Conservation (phyloP, 768 basidiomycete species). For the Amanita rubescens region DNA sequence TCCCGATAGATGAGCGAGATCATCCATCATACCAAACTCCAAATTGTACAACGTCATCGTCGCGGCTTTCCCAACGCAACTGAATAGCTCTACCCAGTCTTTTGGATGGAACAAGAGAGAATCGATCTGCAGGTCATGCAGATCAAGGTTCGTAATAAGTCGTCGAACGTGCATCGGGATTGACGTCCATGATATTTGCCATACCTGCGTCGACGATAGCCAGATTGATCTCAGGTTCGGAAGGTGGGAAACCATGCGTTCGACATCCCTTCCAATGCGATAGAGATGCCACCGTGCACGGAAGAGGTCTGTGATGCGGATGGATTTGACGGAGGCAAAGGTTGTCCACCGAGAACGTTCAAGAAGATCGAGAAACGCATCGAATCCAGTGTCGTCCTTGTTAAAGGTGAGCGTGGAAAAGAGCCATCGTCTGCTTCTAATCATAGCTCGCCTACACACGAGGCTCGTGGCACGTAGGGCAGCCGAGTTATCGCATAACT, state of each 20-base stretch:
- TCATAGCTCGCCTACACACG: neutral
- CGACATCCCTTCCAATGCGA: neutral
- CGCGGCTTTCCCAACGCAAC: neutral
- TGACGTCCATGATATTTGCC: neutral
- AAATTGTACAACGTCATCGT: neutral
- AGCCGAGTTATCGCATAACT: neutral
- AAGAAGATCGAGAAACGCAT: neutral
- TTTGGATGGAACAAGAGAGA: neutral
- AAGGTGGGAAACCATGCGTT: neutral
- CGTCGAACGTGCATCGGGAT: neutral
- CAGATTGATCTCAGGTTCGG: neutral
- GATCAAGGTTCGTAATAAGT: neutral
- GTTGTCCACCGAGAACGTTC: neutral
- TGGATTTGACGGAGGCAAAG: neutral
- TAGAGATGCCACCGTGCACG: neutral
- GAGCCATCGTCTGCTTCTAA: neutral
- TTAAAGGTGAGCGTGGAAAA: neutral
- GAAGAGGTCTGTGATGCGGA: neutral
- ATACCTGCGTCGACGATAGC: neutral
- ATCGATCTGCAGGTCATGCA: neutral
- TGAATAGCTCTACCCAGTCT: neutral
- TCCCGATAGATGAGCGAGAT: neutral
- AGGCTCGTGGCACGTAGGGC: neutral
- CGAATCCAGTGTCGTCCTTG: neutral
- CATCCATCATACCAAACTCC: neutral